Conservation (phyloP, 768 basidiomycete species). For the Naganishia vishniacii region DNA sequence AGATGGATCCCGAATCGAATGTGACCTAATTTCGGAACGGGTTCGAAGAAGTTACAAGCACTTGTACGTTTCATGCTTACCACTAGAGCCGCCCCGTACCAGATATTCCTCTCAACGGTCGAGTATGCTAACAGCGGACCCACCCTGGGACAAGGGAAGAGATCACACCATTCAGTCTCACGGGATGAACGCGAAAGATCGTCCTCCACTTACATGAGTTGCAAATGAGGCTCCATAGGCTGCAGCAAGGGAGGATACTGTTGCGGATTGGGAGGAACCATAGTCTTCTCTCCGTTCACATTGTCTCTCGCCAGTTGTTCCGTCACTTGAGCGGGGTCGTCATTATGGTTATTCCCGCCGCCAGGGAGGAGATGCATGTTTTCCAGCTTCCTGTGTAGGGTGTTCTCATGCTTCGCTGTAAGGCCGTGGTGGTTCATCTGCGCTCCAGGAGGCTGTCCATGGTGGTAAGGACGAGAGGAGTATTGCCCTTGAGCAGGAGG, state of each 20-base stretch:
- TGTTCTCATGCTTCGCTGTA: constrained; percentile 17
- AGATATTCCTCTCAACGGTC: constrained; percentile 72
- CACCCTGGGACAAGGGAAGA: constrained; percentile 52
- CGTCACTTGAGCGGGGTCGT: background rate
- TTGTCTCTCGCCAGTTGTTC: constrained; percentile 5
- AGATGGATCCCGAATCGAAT: constrained; percentile 36
- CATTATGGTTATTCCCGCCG: background rate
- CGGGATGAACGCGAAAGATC: background rate
- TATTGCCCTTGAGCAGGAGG: background rate
- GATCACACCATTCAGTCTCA: background rate
- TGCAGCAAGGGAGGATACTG: constrained; percentile 14
- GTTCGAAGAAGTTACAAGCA: constrained; percentile 36
- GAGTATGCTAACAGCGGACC: constrained; percentile 86
- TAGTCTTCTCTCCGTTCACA: constrained; percentile 9
- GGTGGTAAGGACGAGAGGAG: background rate
- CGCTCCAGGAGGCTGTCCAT: constrained; percentile 7
- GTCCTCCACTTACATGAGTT: constrained; percentile 60
- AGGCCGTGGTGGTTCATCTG: background rate
- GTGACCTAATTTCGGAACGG: constrained; percentile 50
- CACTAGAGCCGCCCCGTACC: constrained; percentile 81
- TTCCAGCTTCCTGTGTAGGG: background rate
- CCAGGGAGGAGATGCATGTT: background rate
- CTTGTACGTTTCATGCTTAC: constrained; percentile 56
- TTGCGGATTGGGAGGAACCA: constrained; percentile 17
- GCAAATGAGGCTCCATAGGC: constrained; percentile 68